These are phyloP conservation scores for Inonotus hispidus DNA, from an alignment of 1,284 basidiomycete genomes.

Conservation along the genomic window DNA sequence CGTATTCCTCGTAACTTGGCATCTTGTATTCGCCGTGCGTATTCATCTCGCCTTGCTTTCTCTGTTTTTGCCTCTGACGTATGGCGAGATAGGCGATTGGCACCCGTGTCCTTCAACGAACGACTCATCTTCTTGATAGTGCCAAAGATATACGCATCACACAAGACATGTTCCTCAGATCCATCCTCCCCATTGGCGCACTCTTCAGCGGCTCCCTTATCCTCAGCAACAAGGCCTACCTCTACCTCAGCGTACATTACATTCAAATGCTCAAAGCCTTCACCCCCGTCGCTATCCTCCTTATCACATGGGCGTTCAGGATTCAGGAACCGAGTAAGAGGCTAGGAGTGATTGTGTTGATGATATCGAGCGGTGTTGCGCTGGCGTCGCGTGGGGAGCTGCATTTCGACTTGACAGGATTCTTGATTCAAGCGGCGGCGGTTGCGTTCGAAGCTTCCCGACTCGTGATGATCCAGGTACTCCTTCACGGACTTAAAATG, in stretches of 20 bases:
- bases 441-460: conserved; percentile 86
- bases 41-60: conserved; percentile 20
- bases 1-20: conserved; percentile 86
- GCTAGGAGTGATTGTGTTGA: conserved; percentile 79
- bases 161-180: conserved; percentile 75
- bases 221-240: conserved; percentile 91
- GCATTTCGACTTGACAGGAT: conserved; percentile 81
- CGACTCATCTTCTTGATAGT: conserved; percentile 86
- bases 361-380: conserved; percentile 90
- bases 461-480: conserved; percentile 93
- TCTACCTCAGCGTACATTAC: conserved; percentile 87
- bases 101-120: conserved; percentile 84
- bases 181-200: conserved; percentile 90
- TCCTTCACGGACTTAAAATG: conserved; percentile 96
- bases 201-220: conserved; percentile 92
- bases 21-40: conserved; percentile 77
- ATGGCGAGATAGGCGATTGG: conserved; percentile 61
- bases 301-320: conserved; percentile 89
- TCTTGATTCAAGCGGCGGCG: conserved; percentile 80
- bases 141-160: conserved; percentile 85
- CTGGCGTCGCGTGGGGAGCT: conserved; percentile 86
- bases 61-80: conserved; percentile 4
- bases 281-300: conserved; percentile 91
- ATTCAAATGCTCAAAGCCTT: conserved; percentile 99
- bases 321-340: conserved; percentile 85